A percentile compares a stretch with the other conserved stretches of the same genome.
phyloP scores from a whole-genome alignment of 768 basidiomycete genomes.

The Trametes villosa region DNA sequence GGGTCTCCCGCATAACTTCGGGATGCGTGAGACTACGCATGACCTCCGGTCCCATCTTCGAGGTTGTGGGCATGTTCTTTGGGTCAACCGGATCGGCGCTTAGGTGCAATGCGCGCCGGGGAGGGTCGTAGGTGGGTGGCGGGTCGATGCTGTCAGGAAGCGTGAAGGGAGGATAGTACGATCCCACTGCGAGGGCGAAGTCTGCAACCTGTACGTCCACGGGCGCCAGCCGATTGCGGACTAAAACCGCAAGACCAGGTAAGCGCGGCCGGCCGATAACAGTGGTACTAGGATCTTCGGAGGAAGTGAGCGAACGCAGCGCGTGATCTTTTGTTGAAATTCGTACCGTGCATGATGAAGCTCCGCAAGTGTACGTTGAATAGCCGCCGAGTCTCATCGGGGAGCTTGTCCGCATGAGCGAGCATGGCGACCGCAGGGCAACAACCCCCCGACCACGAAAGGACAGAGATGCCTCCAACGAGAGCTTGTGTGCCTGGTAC shows the following conservation, averaged over 20 bases:
- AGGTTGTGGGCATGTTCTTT: conserved; percentile 1
- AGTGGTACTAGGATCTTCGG: conserved; percentile 11
- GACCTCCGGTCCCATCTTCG: conserved; percentile 12
- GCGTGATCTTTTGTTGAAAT: no score
- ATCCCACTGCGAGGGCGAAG: conserved; percentile 4
- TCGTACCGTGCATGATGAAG: conserved; percentile 26
- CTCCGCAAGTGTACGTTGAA: conserved; percentile 17
- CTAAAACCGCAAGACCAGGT: neutral
- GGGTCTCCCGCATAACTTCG: conserved; percentile 1
- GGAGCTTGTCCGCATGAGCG: conserved; percentile 14
- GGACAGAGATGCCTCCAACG: conserved; percentile 12
- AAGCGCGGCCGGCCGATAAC: conserved; percentile 1
- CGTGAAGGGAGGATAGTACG: conserved; percentile 12
- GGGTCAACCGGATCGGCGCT: neutral
- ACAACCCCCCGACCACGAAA: conserved; percentile 27
- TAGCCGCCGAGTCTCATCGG: conserved; percentile 16
- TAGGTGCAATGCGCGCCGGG: conserved; percentile 1
- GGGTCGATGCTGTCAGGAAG: conserved; percentile 10
- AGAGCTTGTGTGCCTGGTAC: neutral
- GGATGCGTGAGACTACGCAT: conserved; percentile 13
- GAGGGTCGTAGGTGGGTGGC: neutral
- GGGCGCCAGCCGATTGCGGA: neutral
- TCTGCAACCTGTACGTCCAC: neutral
- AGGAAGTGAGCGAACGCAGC: no score
- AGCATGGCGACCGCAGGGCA: conserved; percentile 16